Evolutionary conservation across 441 rosid genomes (phyloP).

Genomic region (Biscutella laevigata): DNA sequence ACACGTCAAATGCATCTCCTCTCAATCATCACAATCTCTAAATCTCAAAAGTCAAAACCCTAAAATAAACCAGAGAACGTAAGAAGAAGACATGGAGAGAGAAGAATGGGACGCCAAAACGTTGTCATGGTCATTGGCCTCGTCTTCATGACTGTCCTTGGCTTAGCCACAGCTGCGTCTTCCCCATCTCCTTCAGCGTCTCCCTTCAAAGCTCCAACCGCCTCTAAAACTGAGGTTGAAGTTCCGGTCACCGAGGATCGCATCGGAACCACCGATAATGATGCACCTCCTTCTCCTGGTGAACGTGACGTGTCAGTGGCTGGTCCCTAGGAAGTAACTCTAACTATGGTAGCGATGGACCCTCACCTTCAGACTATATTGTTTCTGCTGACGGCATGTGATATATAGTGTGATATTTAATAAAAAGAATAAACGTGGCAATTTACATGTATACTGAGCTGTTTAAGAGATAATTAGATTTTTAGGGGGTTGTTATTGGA

Average conservation of each 20-base stretch:
- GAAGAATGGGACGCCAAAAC: constrained; percentile 40
- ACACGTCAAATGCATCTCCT: background rate
- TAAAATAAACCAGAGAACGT: background rate
- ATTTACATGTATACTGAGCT: too few species aligned
- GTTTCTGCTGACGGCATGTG: background rate
- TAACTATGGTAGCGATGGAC: constrained; percentile 5
- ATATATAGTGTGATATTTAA: too few species aligned
- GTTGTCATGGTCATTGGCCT: constrained; percentile 25
- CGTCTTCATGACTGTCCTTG: constrained; percentile 39
- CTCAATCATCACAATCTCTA: constrained; percentile 19
- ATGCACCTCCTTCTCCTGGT: constrained; percentile 26
- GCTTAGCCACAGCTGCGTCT: constrained; percentile 36
- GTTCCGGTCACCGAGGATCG: constrained; percentile 20
- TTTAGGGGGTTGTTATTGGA: too few species aligned
- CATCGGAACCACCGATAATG: constrained; percentile 27
- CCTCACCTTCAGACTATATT: constrained; percentile 9
- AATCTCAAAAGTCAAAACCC: background rate
- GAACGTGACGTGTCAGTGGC: constrained; percentile 30
- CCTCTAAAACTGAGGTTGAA: too few species aligned
- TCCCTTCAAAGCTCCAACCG: constrained; percentile 11
- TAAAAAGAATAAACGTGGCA: too few species aligned
- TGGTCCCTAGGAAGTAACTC: constrained; percentile 33
- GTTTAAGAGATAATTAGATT: too few species aligned
- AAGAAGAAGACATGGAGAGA: background rate
- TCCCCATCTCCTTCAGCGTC: constrained; percentile 24